phyloP scores from a whole-genome alignment of 805 yeast species.

The Komagataella pseudopastoris region DNA sequence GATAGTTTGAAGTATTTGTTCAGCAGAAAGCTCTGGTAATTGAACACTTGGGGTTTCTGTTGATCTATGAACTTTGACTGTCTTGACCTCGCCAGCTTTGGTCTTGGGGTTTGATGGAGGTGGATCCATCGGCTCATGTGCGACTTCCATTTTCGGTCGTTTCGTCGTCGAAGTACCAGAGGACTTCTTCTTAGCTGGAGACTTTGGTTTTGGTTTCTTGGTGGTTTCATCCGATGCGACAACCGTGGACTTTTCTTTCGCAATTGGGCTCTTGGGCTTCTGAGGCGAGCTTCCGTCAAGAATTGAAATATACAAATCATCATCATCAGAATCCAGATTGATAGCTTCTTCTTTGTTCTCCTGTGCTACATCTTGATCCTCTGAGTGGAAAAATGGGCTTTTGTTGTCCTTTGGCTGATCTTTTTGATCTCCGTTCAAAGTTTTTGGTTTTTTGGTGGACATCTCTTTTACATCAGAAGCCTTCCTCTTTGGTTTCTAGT shows the following conservation, averaged over 20 bases:
- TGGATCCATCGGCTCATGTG: not conserved
- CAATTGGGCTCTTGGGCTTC: not conserved
- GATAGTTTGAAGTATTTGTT: conserved; percentile 44
- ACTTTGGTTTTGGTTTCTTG: not conserved
- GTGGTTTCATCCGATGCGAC: not conserved
- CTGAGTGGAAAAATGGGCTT: conserved; percentile 2
- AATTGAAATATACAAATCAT: conserved; percentile 1
- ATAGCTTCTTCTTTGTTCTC: conserved; percentile 5
- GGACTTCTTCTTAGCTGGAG: conserved; percentile 1
- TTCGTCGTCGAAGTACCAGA: conserved; percentile 1
- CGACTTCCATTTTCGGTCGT: conserved; percentile 3
- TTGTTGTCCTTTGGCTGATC: not conserved
- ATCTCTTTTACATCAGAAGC: not conserved
- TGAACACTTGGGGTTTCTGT: not conserved
- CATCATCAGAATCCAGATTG: conserved; percentile 14
- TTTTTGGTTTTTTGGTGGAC: conserved; percentile 3
- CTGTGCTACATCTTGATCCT: conserved; percentile 2
- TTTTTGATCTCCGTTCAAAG: not conserved
- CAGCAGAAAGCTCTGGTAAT: conserved; percentile 24
- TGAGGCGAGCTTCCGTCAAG: conserved; percentile 1
- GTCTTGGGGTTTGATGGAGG: conserved; percentile 3
- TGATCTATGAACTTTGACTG: not conserved
- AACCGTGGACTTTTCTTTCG: not conserved
- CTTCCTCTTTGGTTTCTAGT: not conserved
- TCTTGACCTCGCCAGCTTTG: conserved; percentile 1